Conservation (phyloP, 2,329 filamentous ascomycete species). For the Sporothrix brasiliensis region DNA sequence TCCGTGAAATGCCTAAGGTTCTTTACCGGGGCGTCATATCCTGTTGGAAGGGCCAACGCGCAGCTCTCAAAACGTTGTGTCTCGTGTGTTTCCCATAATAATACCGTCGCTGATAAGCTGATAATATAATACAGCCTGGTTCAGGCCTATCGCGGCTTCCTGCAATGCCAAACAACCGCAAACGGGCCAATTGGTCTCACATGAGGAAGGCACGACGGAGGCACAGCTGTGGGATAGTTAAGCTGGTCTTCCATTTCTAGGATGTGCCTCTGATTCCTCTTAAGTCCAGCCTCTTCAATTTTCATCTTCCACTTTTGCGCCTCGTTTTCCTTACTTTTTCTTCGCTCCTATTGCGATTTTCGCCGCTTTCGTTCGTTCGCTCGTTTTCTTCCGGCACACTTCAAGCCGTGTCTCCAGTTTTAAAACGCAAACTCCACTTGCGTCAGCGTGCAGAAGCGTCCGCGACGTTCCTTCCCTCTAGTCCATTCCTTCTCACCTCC, state of each 20-base stretch:
- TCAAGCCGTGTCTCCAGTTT: slow-evolving; percentile 11
- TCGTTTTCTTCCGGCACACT: slow-evolving; percentile 16
- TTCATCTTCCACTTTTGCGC: not conserved
- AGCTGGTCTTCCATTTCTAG: too few relatives aligned
- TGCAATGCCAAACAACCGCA: slow-evolving; percentile 17
- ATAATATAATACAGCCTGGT: not conserved
- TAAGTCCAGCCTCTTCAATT: not conserved
- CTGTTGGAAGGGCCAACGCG: not conserved
- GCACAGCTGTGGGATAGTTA: not conserved
- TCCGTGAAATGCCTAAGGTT: not conserved
- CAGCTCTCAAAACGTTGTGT: not conserved
- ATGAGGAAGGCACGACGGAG: slow-evolving; percentile 19
- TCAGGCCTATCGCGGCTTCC: slow-evolving; percentile 20
- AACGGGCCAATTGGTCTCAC: slow-evolving; percentile 19
- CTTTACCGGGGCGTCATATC: not conserved
- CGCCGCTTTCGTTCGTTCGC: slow-evolving; percentile 4
- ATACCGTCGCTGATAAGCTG: slow-evolving; percentile 6
- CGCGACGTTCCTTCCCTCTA: slow-evolving; percentile 9
- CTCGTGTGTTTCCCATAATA: not conserved
- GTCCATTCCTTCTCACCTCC: not conserved
- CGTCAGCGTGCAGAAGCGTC: slow-evolving; percentile 28
- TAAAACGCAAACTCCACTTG: slow-evolving; percentile 17
- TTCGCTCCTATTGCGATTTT: not conserved
- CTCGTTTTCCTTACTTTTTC: not conserved
- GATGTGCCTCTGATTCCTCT: not conserved